phyloP scores from a whole-genome alignment of 1,284 basidiomycete species.

The Ceratobasidium papillatum region DNA sequence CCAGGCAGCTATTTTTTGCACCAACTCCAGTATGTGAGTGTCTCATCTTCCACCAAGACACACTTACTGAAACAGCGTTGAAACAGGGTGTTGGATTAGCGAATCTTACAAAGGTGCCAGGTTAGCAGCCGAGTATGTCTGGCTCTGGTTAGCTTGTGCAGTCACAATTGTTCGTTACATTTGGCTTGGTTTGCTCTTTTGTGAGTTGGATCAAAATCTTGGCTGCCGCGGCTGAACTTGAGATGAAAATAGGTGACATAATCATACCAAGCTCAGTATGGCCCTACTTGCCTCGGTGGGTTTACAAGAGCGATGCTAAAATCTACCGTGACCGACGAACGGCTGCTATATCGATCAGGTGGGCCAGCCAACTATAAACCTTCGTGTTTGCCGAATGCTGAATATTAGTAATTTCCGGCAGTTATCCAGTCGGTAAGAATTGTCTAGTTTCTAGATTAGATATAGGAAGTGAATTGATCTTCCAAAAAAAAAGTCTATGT shows the following conservation, averaged over 20 bases:
- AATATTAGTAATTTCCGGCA: neutral
- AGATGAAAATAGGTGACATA: neutral
- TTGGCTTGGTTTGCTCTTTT: neutral
- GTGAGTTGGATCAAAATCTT: neutral
- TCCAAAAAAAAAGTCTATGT: neutral
- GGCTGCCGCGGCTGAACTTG: too few species aligned
- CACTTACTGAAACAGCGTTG: neutral
- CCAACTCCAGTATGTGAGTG: slow-evolving; percentile 12
- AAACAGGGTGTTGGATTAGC: slow-evolving; percentile 15
- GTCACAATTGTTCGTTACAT: slow-evolving; percentile 2
- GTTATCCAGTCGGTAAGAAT: slow-evolving; percentile 3
- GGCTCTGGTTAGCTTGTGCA: slow-evolving; percentile 12
- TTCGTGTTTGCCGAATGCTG: neutral
- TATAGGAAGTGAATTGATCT: too few species aligned
- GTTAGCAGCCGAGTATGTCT: slow-evolving; percentile 14
- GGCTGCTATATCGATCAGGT: neutral
- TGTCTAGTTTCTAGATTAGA: neutral
- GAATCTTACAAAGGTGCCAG: slow-evolving; percentile 11
- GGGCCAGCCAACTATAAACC: neutral
- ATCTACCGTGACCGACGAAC: neutral
- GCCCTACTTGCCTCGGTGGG: neutral
- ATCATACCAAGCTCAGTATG: slow-evolving; percentile 1
- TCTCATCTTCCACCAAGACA: neutral
- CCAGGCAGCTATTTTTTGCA: neutral
- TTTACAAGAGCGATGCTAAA: neutral